Conservation (phyloP, 2,329 filamentous ascomycete species). For the Polychaeton citri region DNA sequence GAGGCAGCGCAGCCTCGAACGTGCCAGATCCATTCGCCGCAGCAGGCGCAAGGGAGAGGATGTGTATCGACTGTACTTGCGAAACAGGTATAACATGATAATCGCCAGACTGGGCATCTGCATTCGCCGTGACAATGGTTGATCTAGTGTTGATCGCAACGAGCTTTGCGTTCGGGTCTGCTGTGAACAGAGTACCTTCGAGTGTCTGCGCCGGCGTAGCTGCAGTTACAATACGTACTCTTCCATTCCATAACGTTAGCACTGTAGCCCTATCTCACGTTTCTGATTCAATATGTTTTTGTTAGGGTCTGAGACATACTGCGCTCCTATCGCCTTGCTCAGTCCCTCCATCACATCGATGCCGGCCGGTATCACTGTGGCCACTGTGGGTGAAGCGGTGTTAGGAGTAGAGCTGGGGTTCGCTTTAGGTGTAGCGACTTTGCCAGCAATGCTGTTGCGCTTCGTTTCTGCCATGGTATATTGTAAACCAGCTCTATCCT, state of each 20-base stretch:
- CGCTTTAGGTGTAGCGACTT: constrained; percentile 38
- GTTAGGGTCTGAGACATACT: constrained; percentile 31
- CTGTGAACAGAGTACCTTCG: constrained; percentile 51
- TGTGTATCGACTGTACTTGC: constrained; percentile 43
- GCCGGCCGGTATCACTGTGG: constrained; percentile 30
- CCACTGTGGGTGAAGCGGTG: not conserved
- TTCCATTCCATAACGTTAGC: constrained; percentile 24
- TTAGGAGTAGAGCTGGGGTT: not conserved
- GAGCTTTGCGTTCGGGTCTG: constrained; percentile 46
- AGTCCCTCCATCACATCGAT: constrained; percentile 36
- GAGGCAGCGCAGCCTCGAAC: constrained; percentile 31
- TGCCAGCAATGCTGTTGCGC: constrained; percentile 41
- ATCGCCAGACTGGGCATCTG: constrained; percentile 34
- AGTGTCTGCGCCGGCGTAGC: constrained; percentile 36
- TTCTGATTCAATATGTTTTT: not conserved
- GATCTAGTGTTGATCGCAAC: constrained; percentile 46
- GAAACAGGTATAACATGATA: constrained; percentile 50
- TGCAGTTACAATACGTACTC: constrained; percentile 42
- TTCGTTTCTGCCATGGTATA: constrained; percentile 44
- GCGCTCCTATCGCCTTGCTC: constrained; percentile 47
- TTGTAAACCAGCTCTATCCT: too few species aligned
- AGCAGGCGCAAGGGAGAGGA: constrained; percentile 31
- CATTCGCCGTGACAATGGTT: constrained; percentile 27
- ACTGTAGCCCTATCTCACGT: not conserved
- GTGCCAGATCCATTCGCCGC: constrained; percentile 25